Evolutionary conservation across 257 asterid genomes (phyloP).

Genomic region (Eucommia ulmoides): DNA sequence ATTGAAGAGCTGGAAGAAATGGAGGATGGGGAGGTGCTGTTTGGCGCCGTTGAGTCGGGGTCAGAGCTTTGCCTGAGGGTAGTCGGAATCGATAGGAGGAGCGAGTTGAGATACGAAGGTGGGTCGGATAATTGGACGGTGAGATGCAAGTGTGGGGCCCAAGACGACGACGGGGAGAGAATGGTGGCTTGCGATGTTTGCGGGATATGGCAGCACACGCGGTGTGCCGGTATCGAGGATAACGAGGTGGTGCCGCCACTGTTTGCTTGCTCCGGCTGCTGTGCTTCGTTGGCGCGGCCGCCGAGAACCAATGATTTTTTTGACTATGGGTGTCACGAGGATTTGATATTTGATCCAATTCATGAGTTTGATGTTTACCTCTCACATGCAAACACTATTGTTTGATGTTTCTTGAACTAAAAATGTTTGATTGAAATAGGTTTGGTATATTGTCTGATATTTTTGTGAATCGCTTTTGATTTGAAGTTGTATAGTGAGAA

Average conservation of each 20-base stretch:
- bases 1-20: conserved; percentile 37
- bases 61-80: conserved; percentile 42
- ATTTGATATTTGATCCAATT: conserved; percentile 10
- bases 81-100: conserved; percentile 33
- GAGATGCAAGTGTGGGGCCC: conserved; percentile 74
- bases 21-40: conserved; percentile 52
- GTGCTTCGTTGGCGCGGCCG: conserved; percentile 45
- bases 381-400: conserved; percentile 21
- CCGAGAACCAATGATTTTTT: conserved; percentile 9
- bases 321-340: conserved; percentile 11
- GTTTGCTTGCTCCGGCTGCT: conserved; percentile 62
- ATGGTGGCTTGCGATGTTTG: conserved; percentile 90
- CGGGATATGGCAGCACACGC: conserved; percentile 85
- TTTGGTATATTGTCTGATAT: too few species aligned
- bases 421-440: too few species aligned
- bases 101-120: conserved; percentile 50
- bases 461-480: too few species aligned
- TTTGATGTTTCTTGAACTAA: too few species aligned
- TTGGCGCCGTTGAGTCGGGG: conserved; percentile 62
- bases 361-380: conserved; percentile 15
- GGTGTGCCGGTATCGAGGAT: conserved; percentile 69
- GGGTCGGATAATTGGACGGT: conserved; percentile 74
- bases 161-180: conserved; percentile 88
- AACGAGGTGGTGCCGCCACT: conserved; percentile 54
- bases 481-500: too few species aligned